Evolutionary conservation across 1,284 basidiomycete genomes (phyloP), one percentile per base, ranked within the genome.

Genomic region (Neolentinus lepideus): DNA sequence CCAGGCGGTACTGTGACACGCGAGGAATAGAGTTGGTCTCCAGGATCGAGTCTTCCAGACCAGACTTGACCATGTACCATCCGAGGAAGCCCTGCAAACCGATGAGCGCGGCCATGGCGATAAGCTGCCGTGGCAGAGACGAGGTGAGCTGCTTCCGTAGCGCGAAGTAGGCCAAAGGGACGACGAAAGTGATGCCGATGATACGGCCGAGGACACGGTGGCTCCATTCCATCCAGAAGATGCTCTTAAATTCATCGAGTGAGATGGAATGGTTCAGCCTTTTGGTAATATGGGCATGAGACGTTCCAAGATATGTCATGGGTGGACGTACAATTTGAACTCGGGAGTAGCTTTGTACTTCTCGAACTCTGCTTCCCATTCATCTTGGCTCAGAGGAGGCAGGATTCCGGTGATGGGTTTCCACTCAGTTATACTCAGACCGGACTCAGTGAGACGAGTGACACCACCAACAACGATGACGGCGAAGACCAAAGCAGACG

Each of bases 11-110:
- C 69, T 99, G 97, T 33, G 92, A 95, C 14, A 99, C 97, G 1
- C 97, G 87, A 1, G 97, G 93, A 9, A 94, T 87, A 12, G 87
- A 84, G n/a, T 85, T 86, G 19, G 80, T 88, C 11, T 85, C 81
- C 72, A 97, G 77, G 56, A 94, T 76, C 19, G 89, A 80, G 57
- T 92, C 84, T 63, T 94, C 90, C 11, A 99, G 77, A 1, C 97
- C 97, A 10, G 93, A 96, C 68, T 97, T 92, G 59, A 99, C 97
- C 97, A 99, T 99, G 77, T 97, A 97, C 97, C 97, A 99, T 26
- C 97, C 97, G 21, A 99, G 78, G 16, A 84, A 81, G 38, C 97
- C 97, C 70, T 99, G 92, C 31, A 85, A 85, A 24, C 92, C 95
- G 54, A 98, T 88, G 50, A 97, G 83, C 0, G 84, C 68, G 0